phyloP scores from a whole-genome alignment of 805 yeast genomes.

The Schwanniomyces pseudopolymorphus region DNA sequence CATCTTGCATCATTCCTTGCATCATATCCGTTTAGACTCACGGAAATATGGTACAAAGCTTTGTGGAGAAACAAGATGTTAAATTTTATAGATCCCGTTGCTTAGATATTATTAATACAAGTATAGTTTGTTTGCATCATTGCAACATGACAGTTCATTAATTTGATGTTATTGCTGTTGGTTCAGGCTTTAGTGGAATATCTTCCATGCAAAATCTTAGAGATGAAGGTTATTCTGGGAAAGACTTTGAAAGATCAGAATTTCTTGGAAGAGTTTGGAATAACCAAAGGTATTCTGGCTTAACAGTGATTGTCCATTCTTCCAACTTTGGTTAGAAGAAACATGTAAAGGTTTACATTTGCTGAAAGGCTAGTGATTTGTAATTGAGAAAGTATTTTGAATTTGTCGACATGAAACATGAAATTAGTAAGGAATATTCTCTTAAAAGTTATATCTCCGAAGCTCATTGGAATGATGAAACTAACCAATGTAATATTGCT shows the following conservation, averaged over 20 bases:
- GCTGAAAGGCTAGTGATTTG: constrained; percentile 18
- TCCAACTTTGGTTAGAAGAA: constrained; percentile 22
- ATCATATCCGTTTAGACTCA: no score
- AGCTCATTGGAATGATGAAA: constrained; percentile 17
- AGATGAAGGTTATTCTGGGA: constrained; percentile 11
- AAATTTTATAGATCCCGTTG: no score
- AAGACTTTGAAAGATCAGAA: constrained; percentile 9
- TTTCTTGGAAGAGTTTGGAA: constrained; percentile 17
- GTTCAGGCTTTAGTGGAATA: constrained; percentile 17
- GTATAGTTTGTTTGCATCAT: background rate
- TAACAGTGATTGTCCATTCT: constrained; percentile 22
- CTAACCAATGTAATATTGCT: constrained; percentile 13
- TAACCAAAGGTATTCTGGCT: constrained; percentile 16
- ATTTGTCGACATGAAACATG: constrained; percentile 19
- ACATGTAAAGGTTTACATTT: constrained; percentile 21
- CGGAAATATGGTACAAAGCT: no score
- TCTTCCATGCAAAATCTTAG: constrained; percentile 10
- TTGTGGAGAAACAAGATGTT: no score
- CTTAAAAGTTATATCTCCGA: constrained; percentile 18
- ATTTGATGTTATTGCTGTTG: constrained; percentile 10
- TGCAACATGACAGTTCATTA: background rate
- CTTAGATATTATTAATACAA: no score
- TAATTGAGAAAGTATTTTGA: constrained; percentile 22
- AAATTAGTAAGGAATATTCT: constrained; percentile 18
- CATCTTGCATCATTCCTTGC: no score